Conservation (phyloP, 2,329 filamentous ascomycete species). For the Aspergillus sp. region DNA sequence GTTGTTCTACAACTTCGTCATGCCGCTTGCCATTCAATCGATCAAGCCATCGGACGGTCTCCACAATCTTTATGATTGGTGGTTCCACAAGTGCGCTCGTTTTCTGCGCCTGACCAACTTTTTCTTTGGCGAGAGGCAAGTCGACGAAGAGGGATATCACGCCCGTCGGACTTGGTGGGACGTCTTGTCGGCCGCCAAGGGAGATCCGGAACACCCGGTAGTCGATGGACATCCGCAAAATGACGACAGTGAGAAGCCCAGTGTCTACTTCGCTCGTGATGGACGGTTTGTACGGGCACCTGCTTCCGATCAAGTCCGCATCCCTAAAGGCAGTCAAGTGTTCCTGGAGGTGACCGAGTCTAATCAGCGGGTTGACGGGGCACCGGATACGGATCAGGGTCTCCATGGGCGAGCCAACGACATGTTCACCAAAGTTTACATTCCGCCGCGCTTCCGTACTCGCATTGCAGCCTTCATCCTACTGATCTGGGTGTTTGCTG, state of each 20-base stretch:
- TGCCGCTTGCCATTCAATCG: constrained; percentile 80
- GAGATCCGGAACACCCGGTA: constrained; percentile 39
- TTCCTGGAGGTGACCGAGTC: constrained; percentile 75
- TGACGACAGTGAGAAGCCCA: constrained; percentile 43
- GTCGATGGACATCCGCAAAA: constrained; percentile 33
- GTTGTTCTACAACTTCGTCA: constrained; percentile 94
- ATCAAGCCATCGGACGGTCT: constrained; percentile 84
- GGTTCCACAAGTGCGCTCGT: constrained; percentile 86
- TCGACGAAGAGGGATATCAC: constrained; percentile 78
- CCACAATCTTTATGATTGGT: constrained; percentile 89
- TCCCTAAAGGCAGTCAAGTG: constrained; percentile 78
- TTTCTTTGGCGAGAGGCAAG: constrained; percentile 78
- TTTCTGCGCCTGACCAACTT: constrained; percentile 83
- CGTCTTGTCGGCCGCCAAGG: constrained; percentile 39
- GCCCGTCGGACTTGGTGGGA: constrained; percentile 61
- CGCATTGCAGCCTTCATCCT: constrained; percentile 84
- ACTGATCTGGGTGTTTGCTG: constrained; percentile 90
- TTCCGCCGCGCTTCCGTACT: constrained; percentile 80
- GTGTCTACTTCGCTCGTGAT: constrained; percentile 62
- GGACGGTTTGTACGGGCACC: constrained; percentile 90
- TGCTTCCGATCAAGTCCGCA: constrained; percentile 90
- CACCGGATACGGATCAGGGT: constrained; percentile 54
- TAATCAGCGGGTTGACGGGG: constrained; percentile 65
- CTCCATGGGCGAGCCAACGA: constrained; percentile 62
- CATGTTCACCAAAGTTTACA: constrained; percentile 71